A percentile compares a stretch with the other conserved stretches of the same genome.
Evolutionary conservation across 1,284 basidiomycete genomes (phyloP).

Genomic region (Cryptococcus deneoformans): DNA sequence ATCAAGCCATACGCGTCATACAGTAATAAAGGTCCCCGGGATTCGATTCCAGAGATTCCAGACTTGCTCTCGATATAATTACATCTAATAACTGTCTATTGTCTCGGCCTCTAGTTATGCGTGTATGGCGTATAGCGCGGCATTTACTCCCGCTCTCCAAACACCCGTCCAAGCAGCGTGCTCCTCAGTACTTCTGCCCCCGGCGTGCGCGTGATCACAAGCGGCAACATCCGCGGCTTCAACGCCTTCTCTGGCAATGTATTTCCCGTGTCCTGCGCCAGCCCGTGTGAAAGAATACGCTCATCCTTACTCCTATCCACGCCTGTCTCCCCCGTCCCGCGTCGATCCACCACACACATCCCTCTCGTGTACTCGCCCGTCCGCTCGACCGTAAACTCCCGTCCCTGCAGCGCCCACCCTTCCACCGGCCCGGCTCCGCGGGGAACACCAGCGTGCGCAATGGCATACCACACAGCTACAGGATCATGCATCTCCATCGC

Average conservation of each 20-base stretch:
- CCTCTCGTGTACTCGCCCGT: slow-evolving; percentile 50
- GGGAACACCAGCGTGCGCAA: slow-evolving; percentile 51
- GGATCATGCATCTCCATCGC: slow-evolving; percentile 67
- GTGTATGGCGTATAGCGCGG: too few species aligned
- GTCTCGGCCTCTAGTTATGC: too few species aligned
- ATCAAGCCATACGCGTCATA: too few species aligned
- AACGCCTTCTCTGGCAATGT: slow-evolving; percentile 9
- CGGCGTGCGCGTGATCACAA: slow-evolving; percentile 36
- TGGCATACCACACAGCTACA: slow-evolving; percentile 53
- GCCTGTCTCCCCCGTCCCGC: slow-evolving; percentile 36
- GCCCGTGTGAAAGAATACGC: slow-evolving; percentile 8
- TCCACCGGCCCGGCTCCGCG: slow-evolving; percentile 13
- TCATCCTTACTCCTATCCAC: slow-evolving; percentile 33
- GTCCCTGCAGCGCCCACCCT: slow-evolving; percentile 38
- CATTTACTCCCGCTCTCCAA: slow-evolving; percentile 19
- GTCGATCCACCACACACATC: slow-evolving; percentile 52
- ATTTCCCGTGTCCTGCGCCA: slow-evolving; percentile 2
- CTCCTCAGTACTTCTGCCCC: slow-evolving; percentile 35
- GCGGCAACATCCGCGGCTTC: slow-evolving; percentile 26
- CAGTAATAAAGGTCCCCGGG: too few species aligned
- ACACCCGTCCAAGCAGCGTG: slow-evolving; percentile 41
- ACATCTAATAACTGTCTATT: too few species aligned
- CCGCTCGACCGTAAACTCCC: slow-evolving; percentile 50
- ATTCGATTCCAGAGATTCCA: too few species aligned
- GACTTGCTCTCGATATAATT: too few species aligned